phyloP scores from a whole-genome alignment of 2,329 filamentous ascomycete species.

The Ascochyta clinopodiicola region DNA sequence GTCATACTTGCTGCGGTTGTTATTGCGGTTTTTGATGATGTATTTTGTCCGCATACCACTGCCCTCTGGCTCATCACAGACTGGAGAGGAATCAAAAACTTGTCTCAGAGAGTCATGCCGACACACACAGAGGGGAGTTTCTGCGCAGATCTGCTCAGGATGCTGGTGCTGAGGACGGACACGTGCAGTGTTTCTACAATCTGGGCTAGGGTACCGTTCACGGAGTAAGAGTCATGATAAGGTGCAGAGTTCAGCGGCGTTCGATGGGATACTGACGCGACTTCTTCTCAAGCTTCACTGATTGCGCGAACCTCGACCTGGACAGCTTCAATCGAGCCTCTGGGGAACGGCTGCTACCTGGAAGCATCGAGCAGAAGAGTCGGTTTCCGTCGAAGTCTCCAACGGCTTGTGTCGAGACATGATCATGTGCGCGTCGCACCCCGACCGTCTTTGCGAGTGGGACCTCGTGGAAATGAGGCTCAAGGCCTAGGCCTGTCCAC shows the following conservation, averaged over 20 bases:
- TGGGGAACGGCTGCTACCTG: conserved; percentile 16
- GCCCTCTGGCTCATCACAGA: conserved; percentile 64
- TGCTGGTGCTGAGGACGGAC: conserved; percentile 23
- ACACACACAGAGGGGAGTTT: conserved; percentile 74
- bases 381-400: neutral
- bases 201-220: conserved; percentile 35
- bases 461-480: conserved; percentile 51
- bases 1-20: conserved; percentile 39
- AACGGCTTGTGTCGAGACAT: neutral
- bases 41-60: conserved; percentile 81
- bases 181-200: conserved; percentile 27
- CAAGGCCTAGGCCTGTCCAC: conserved; percentile 51
- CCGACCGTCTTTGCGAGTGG: conserved; percentile 27
- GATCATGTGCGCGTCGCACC: neutral
- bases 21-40: conserved; percentile 91
- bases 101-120: conserved; percentile 86
- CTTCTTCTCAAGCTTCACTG: conserved; percentile 28
- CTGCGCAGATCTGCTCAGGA: conserved; percentile 25
- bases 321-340: conserved; percentile 19
- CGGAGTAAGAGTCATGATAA: conserved; percentile 22
- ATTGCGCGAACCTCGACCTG: conserved; percentile 14
- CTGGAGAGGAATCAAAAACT: conserved; percentile 91
- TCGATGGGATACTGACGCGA: neutral
- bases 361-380: conserved; percentile 4
- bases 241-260: neutral